Evolutionary conservation across 768 basidiomycete species (phyloP).

Genomic region (Mycena venus): DNA sequence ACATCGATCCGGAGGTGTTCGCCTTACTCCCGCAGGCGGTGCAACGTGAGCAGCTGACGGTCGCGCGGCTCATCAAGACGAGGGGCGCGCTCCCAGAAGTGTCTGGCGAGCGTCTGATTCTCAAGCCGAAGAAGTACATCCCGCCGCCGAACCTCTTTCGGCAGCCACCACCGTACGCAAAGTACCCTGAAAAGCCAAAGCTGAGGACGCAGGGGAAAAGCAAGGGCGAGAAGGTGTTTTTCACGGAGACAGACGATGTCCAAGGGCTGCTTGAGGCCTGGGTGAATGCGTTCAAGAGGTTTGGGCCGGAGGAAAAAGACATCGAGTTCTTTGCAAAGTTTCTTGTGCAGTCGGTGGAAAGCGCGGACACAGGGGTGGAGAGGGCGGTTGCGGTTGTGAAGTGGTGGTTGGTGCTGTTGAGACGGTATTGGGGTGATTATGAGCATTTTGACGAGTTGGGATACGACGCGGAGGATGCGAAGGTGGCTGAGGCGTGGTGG

Average conservation of each 20-base stretch:
- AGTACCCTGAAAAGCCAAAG: slow-evolving; percentile 60
- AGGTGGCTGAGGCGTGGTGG: slow-evolving; percentile 86
- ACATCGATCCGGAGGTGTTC: slow-evolving; percentile 84
- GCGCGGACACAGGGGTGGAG: slow-evolving; percentile 73
- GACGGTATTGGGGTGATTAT: slow-evolving; percentile 71
- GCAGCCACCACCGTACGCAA: slow-evolving; percentile 70
- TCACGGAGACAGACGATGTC: slow-evolving; percentile 79
- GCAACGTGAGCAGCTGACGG: slow-evolving; percentile 82
- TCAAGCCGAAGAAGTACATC: slow-evolving; percentile 65
- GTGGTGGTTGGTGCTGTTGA: slow-evolving; percentile 85
- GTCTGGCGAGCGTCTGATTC: slow-evolving; percentile 60
- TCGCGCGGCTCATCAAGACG: slow-evolving; percentile 64
- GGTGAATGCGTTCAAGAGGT: slow-evolving; percentile 73
- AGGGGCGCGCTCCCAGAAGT: slow-evolving; percentile 55
- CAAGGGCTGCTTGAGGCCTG: slow-evolving; percentile 80
- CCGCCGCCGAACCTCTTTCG: slow-evolving; percentile 57
- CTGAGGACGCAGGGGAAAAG: slow-evolving; percentile 66
- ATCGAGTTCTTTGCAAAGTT: slow-evolving; percentile 82
- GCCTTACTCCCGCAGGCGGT: slow-evolving; percentile 70
- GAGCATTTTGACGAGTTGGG: slow-evolving; percentile 60
- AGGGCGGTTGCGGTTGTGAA: slow-evolving; percentile 78
- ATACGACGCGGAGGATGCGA: slow-evolving; percentile 45
- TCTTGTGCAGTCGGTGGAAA: slow-evolving; percentile 75
- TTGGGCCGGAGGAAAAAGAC: slow-evolving; percentile 80
- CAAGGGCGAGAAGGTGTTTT: slow-evolving; percentile 68